Conservation (phyloP, 2,329 filamentous ascomycete genomes). For the Ceratocystis cubensis region DNA sequence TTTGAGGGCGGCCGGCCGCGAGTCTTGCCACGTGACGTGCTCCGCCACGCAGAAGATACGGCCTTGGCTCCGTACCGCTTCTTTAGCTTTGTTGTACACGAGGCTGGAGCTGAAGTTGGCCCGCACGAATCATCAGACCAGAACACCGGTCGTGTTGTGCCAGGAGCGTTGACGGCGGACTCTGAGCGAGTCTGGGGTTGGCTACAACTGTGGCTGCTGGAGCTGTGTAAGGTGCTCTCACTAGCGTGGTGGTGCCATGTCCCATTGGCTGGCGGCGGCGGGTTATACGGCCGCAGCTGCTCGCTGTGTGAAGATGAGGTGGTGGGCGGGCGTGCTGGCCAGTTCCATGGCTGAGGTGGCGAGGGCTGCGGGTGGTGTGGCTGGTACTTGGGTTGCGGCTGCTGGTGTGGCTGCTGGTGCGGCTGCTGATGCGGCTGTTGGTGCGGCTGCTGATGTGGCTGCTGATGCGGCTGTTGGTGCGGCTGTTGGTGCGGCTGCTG, state of each 20-base stretch:
- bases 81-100: constrained; percentile 29
- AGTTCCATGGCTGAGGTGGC: background rate
- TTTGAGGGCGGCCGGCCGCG: constrained; percentile 58
- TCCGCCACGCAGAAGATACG: constrained; percentile 80
- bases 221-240: too few relatives aligned
- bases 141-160: constrained; percentile 35
- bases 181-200: too few relatives aligned
- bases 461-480: background rate
- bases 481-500: background rate
- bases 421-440: background rate
- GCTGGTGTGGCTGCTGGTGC: background rate
- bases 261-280: background rate
- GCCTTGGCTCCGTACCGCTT: constrained; percentile 64
- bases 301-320: background rate
- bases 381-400: background rate
- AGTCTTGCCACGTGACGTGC: constrained; percentile 44
- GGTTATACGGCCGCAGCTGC: background rate
- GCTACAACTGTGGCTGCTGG: too few relatives aligned
- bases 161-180: too few relatives aligned
- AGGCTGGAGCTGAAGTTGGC: constrained; percentile 57
- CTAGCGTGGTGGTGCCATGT: background rate
- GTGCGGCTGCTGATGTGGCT: background rate
- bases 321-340: background rate
- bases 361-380: background rate
- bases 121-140: constrained; percentile 58